phyloP scores from a whole-genome alignment of 83 land plant species.

The Larix sibirica region DNA sequence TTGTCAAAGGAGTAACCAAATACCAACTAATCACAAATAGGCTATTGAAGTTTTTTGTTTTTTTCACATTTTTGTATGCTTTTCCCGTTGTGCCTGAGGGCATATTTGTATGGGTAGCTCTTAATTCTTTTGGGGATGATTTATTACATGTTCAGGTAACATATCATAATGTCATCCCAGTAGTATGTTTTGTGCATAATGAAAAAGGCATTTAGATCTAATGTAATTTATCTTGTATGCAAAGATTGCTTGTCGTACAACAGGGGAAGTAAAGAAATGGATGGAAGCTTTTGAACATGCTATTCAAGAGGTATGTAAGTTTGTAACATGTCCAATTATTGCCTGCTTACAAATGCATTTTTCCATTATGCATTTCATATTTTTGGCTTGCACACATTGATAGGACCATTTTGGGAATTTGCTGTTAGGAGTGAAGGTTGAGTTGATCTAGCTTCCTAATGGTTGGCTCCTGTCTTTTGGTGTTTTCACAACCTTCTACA shows the following conservation, averaged over 20 bases:
- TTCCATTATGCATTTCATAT: neutral
- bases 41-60: neutral
- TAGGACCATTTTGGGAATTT: neutral
- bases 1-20: too few relatives aligned
- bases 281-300: slow-evolving; percentile 94
- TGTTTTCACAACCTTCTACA: neutral
- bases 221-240: slow-evolving; percentile 15
- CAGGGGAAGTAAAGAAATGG: slow-evolving; percentile 89
- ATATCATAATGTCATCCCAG: neutral
- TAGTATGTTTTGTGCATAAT: neutral
- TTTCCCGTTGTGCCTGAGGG: neutral
- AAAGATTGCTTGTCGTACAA: slow-evolving; percentile 86
- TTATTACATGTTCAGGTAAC: neutral
- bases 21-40: too few relatives aligned
- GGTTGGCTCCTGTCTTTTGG: neutral
- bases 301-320: slow-evolving; percentile 85
- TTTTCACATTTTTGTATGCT: neutral
- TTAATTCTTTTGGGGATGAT: neutral
- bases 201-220: neutral
- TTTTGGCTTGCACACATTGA: neutral
- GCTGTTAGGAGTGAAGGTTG: neutral
- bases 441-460: neutral
- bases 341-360: neutral
- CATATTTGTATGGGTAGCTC: neutral
- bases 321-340: neutral